These are phyloP conservation scores for Rhodotorula babjevae DNA, from an alignment of 768 basidiomycete species.

Conservation along the genomic window DNA sequence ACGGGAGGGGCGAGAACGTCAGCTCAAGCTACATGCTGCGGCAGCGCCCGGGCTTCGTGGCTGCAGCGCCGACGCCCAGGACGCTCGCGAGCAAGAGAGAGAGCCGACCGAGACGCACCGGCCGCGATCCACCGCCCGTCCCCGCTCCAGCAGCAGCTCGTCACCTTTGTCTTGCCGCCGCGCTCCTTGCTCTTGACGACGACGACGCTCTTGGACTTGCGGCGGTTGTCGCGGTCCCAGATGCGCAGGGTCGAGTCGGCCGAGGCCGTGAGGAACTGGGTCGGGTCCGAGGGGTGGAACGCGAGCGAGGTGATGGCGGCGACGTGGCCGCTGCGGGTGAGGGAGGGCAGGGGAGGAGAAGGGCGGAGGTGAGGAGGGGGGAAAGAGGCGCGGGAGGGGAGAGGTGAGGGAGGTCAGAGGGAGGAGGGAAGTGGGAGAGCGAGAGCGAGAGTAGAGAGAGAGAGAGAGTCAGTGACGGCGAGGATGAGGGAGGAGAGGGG, in stretches of 20 bases:
- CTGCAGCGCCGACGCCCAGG: too few species aligned
- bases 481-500: background rate
- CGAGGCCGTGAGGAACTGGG: constrained; percentile 85
- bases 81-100: background rate
- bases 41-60: too few species aligned
- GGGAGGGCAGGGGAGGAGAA: too few species aligned
- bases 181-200: constrained; percentile 87
- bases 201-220: constrained; percentile 92
- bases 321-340: constrained; percentile 77
- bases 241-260: constrained; percentile 95
- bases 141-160: constrained; percentile 74
- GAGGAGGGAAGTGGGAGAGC: background rate
- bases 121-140: constrained; percentile 84
- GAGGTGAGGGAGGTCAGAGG: too few species aligned
- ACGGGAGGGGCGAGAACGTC: background rate
- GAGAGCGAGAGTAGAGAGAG: too few species aligned
- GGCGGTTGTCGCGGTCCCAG: constrained; percentile 87
- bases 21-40: background rate
- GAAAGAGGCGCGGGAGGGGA: too few species aligned
- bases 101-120: background rate
- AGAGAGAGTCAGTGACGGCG: too few species aligned
- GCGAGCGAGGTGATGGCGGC: constrained; percentile 80
- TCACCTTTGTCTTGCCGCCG: constrained; percentile 77
- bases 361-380: too few species aligned
- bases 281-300: constrained; percentile 85